These are phyloP conservation scores for Neonectria punicea DNA, from an alignment of 2,329 filamentous ascomycete genomes.

Conservation along the genomic window DNA sequence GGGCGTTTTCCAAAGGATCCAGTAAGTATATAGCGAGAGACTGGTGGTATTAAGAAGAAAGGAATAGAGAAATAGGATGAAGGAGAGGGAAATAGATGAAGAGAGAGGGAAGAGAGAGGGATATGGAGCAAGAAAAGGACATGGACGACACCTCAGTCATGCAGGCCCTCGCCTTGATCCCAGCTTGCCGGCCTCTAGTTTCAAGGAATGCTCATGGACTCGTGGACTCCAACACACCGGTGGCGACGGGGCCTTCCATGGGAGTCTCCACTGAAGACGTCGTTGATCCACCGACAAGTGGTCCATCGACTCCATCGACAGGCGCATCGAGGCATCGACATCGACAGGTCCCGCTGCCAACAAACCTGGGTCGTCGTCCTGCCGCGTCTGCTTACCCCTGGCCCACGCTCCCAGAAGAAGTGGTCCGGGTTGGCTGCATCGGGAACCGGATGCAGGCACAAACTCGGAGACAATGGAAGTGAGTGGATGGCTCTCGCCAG, in stretches of 20 bases:
- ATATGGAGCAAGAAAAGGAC: slow-evolving; percentile 12
- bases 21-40: slow-evolving; percentile 9
- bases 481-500: slow-evolving; percentile 17
- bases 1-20: slow-evolving; percentile 20
- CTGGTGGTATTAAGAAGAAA: neutral
- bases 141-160: slow-evolving; percentile 30
- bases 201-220: slow-evolving; percentile 13
- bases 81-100: slow-evolving; percentile 1
- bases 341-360: neutral
- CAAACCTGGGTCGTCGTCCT: slow-evolving; percentile 5
- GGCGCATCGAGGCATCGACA: slow-evolving; percentile 17
- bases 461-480: neutral
- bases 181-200: slow-evolving; percentile 10
- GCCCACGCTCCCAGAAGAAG: neutral
- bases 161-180: slow-evolving; percentile 25
- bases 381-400: neutral
- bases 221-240: neutral
- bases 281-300: slow-evolving; percentile 10
- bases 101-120: slow-evolving; percentile 19
- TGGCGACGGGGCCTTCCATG: slow-evolving; percentile 23
- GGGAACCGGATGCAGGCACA: neutral
- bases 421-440: neutral
- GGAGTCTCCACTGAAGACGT: slow-evolving; percentile 19
- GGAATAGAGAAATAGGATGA: neutral
- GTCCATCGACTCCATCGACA: slow-evolving; percentile 15